Evolutionary conservation across 805 yeast species (phyloP), one percentile per base, ranked within the genome.

Genomic region (Myxozyma kluyveri): DNA sequence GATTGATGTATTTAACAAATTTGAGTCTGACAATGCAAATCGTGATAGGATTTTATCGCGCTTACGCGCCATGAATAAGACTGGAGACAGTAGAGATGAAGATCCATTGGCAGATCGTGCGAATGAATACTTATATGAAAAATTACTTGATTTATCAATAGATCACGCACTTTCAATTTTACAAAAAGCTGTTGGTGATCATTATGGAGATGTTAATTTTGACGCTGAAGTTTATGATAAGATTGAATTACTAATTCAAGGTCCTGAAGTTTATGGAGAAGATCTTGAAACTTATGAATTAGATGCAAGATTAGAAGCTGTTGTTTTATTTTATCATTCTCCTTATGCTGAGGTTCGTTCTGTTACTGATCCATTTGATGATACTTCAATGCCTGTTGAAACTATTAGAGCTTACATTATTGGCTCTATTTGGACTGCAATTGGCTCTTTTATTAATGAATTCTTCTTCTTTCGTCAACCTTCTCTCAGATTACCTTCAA

Each of bases 301-400:
- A 14, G 52, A 49, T 35, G 24, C 38, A 3, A 22, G 49, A 4
- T 19, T 49, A 12, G 75, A 75, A 50, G 80, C 80, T 3, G 73
- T 71, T 33, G 61, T 77, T 38, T 68, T 66, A 29, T 45, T 51
- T 36, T 64, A 61, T 57, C 75, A 73, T 61, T 78, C 83, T 1
- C 82, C 82, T 2, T 79, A 79, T 54, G 81, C 83, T 3, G 83
- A 80, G 61, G 80, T 81, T 12, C 66, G 84, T 36, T 76, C 84
- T 14, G 77, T 81, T 21, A 74, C 79, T 7, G 78, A 75, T 26
- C 75, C 81, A 2, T 69, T 61, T 41, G 83, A 80, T 60, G 82
- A 80, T 50, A 76, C 76, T 0, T 45, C 54, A 3, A 63, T 71
- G 33, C 73, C 74, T 2, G 70, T 67, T 39, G 82, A 80, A 51